Base-by-base conservation (phyloP, 1,284 basidiomycete species). In the Pholiota adiposa region DNA sequence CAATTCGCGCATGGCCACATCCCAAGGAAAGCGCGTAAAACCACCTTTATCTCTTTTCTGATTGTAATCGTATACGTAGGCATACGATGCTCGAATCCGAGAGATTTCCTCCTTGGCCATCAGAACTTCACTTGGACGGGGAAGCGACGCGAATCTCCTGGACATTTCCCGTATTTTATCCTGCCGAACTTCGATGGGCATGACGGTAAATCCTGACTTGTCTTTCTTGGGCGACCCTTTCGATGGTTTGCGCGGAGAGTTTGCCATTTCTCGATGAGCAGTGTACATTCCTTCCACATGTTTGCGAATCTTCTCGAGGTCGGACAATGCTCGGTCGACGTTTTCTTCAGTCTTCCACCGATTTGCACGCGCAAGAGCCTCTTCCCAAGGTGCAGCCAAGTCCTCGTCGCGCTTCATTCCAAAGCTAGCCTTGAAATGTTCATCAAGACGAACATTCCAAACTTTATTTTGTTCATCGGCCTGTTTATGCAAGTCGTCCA, bases 21-120 rank as follows among this genome's bases (percentile, higher is more conserved):
- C 76, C 73, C 78, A 86, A 3, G 84, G 81, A 60, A 85, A 85
- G 14, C 79, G 73, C 3, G 75, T 74, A 70, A 72, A 79, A 29
- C 64, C 60, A 1, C 29, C 60, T 29, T 64, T 38, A 12, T 38
- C 36, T n/a, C 36, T 69, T 40, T 56, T 60, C 29, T 65, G 48
- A 40, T 73, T 65, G 34, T 58, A 70, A 62, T 83, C 81, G 60
- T 77, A 75, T 8, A 73, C 53, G 65, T 85, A 86, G 2, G 83
- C 84, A 64, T 80, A 85, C 8, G 83, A 85, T 0, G 84, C 83
- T 63, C 77, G 76, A 46, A 84, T 57, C 1, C 72, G 68, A n/a
- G 69, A 66, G 16, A 79, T 56, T 21, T 77, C 72, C 16, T 71
- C 68, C 18, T 73, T 67, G 3, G 66, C 41, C 59, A 73, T 67